Percentiles rank a stretch among this genome's conserved stretches.
Conservation (phyloP, 805 yeast genomes). For the Hanseniaspora singularis region DNA sequence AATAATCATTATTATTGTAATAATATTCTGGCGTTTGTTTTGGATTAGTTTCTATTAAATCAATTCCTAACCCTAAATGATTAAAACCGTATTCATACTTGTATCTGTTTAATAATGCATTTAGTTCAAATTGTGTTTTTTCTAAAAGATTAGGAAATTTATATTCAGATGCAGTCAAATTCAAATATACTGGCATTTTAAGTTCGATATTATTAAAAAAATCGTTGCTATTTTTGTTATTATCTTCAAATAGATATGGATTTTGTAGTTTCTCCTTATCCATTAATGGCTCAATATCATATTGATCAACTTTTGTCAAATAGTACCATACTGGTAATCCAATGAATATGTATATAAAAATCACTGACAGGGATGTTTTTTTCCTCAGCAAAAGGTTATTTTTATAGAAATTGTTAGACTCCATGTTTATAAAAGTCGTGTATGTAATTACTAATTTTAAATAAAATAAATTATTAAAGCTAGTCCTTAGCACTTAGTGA, state of each 20-base stretch:
- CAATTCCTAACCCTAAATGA: constrained; percentile 28
- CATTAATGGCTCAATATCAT: constrained; percentile 10
- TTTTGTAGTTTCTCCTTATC: constrained; percentile 31
- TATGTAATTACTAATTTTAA: no score
- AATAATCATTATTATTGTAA: constrained; percentile 24
- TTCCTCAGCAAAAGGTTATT: constrained; percentile 20
- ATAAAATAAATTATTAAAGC: no score
- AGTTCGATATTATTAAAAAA: constrained; percentile 32
- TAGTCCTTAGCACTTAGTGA: no score
- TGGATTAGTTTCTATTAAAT: constrained; percentile 20
- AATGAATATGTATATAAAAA: constrained; percentile 26
- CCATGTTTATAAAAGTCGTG: neutral
- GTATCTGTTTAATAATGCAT: constrained; percentile 30
- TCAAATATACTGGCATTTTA: constrained; percentile 34
- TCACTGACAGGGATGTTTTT: constrained; percentile 20
- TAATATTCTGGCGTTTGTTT: neutral
- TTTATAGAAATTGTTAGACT: constrained; percentile 14
- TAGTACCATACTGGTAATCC: constrained; percentile 35
- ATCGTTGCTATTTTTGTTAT: constrained; percentile 20
- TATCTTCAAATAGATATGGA: constrained; percentile 30
- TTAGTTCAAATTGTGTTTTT: constrained; percentile 40
- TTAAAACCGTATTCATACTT: constrained; percentile 24
- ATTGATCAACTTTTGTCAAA: constrained; percentile 30
- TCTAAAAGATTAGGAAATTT: constrained; percentile 55
- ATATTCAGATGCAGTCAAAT: constrained; percentile 32